A percentile compares a stretch with the other conserved stretches of the same genome.
Conservation (phyloP, 805 yeast genomes). For the Candida namnaoensis region DNA sequence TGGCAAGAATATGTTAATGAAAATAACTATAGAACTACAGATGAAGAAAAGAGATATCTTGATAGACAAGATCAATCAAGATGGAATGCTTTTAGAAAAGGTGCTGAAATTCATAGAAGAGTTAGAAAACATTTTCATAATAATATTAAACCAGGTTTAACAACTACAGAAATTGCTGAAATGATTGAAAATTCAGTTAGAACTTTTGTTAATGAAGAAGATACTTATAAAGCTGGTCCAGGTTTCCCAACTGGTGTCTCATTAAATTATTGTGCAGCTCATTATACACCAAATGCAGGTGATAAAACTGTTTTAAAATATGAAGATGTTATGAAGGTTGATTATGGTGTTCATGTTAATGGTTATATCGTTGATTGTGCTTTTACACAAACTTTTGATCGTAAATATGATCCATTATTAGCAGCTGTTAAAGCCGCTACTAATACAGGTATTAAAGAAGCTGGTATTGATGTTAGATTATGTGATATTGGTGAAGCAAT, state of each 20-base stretch:
- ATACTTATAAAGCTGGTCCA: slow-evolving; percentile 70
- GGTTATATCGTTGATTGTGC: slow-evolving; percentile 95
- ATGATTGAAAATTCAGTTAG: slow-evolving; percentile 81
- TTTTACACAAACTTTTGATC: slow-evolving; percentile 83
- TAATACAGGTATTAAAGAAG: slow-evolving; percentile 82
- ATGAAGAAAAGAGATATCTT: slow-evolving; percentile 76
- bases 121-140: slow-evolving; percentile 76
- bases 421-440: slow-evolving; percentile 91
- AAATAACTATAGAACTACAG: slow-evolving; percentile 68
- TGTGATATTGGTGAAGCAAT: slow-evolving; percentile 94
- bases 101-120: slow-evolving; percentile 92
- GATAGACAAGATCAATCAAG: slow-evolving; percentile 50
- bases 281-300: slow-evolving; percentile 94
- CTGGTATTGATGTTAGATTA: slow-evolving; percentile 93
- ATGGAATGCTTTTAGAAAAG: slow-evolving; percentile 90
- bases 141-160: slow-evolving; percentile 82
- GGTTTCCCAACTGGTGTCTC: slow-evolving; percentile 99
- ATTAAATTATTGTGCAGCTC: slow-evolving; percentile 92
- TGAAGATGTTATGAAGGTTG: slow-evolving; percentile 95
- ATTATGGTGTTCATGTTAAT: slow-evolving; percentile 92
- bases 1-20: slow-evolving; percentile 66
- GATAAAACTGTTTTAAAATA: slow-evolving; percentile 73
- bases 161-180: slow-evolving; percentile 84
- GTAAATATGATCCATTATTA: slow-evolving; percentile 70
- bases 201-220: slow-evolving; percentile 52